These are phyloP conservation scores for Pelargonium australe DNA, from an alignment of 441 rosid genomes.

Conservation along the genomic window DNA sequence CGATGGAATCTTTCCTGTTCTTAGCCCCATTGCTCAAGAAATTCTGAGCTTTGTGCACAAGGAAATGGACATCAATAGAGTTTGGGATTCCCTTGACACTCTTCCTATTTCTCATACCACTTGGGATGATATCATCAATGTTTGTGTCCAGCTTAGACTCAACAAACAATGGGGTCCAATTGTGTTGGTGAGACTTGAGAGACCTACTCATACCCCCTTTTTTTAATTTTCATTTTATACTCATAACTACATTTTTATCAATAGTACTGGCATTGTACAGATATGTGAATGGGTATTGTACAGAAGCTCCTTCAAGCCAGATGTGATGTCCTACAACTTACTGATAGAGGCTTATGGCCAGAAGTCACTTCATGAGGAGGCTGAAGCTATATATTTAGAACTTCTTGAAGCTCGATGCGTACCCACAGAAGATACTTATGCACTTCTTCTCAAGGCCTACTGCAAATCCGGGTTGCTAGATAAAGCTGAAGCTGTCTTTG, in stretches of 20 bases:
- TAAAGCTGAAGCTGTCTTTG: conserved; percentile 68
- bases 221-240: background rate
- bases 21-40: conserved; percentile 67
- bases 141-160: conserved; percentile 70
- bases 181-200: conserved; percentile 37
- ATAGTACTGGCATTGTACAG: conserved; percentile 36
- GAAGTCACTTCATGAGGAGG: conserved; percentile 51
- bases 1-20: conserved; percentile 82
- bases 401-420: conserved; percentile 69
- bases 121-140: conserved; percentile 85
- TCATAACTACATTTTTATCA: background rate
- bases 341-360: conserved; percentile 81
- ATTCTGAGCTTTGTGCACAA: conserved; percentile 46
- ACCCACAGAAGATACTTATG: conserved; percentile 86
- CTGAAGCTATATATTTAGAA: conserved; percentile 56
- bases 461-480: conserved; percentile 49
- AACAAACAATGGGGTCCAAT: conserved; percentile 71
- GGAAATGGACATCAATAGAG: conserved; percentile 42
- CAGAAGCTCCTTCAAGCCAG: conserved; percentile 73
- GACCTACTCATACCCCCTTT: too few relatives aligned
- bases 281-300: conserved; percentile 76
- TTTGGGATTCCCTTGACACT: conserved; percentile 49
- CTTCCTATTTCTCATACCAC: conserved; percentile 59
- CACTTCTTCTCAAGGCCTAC: conserved; percentile 74
- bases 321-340: conserved; percentile 78